A percentile compares a stretch with the other conserved stretches of the same genome.
Evolutionary conservation across 441 rosid species (phyloP).

Genomic region (Euphorbia corollata): DNA sequence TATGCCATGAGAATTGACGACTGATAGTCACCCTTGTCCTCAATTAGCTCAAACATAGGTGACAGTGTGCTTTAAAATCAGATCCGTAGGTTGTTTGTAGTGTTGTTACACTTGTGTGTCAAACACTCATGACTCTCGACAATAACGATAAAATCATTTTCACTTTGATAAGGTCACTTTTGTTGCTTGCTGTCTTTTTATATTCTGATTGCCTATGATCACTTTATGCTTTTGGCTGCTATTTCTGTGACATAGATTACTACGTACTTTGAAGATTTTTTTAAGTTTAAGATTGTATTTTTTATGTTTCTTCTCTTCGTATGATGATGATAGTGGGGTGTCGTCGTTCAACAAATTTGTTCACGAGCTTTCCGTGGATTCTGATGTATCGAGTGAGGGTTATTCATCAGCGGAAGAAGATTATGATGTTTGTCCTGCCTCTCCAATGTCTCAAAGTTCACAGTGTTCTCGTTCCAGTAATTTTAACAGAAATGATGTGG

Average conservation of each 20-base stretch:
- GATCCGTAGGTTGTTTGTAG: no score
- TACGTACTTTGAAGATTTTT: no score
- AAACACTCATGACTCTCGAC: not conserved
- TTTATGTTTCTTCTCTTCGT: slow-evolving; percentile 1
- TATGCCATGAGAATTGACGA: no score
- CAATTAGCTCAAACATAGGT: not conserved
- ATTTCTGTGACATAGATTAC: no score
- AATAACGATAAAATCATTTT: not conserved
- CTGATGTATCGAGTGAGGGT: slow-evolving; percentile 61
- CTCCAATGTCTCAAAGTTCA: slow-evolving; percentile 72
- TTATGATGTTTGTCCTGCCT: slow-evolving; percentile 47
- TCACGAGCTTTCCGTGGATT: slow-evolving; percentile 76
- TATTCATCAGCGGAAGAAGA: slow-evolving; percentile 84
- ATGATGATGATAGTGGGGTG: slow-evolving; percentile 56
- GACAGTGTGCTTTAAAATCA: not conserved
- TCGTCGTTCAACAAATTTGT: slow-evolving; percentile 89
- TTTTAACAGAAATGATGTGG: slow-evolving; percentile 33
- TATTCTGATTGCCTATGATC: not conserved
- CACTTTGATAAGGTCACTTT: not conserved
- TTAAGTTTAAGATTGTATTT: not conserved
- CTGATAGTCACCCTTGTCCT: not conserved
- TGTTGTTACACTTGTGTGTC: not conserved
- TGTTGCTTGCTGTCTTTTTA: not conserved
- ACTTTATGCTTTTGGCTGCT: no score
- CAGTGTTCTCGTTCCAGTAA: slow-evolving; percentile 48